Evolutionary conservation across 768 basidiomycete genomes (phyloP).

Genomic region (Hericium alpestre): DNA sequence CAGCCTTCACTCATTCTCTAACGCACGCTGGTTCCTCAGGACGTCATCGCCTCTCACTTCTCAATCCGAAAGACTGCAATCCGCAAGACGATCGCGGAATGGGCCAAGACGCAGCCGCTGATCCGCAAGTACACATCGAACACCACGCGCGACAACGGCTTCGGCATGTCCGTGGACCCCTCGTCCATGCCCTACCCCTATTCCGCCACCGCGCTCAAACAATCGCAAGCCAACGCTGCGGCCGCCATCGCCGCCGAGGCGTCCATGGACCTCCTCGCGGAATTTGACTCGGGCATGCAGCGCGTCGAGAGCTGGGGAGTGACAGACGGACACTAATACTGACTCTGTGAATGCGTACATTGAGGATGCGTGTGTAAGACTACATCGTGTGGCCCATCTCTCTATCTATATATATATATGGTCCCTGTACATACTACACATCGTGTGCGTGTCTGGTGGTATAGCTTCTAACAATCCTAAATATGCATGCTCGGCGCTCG

Average conservation of each 20-base stretch:
- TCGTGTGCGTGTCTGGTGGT: too few species aligned
- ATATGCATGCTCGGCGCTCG: too few species aligned
- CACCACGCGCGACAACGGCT: not conserved
- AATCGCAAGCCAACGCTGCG: not conserved
- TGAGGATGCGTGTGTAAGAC: not conserved
- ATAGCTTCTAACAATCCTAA: too few species aligned
- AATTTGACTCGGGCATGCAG: constrained; percentile 30
- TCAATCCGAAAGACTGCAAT: constrained; percentile 30
- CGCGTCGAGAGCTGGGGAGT: constrained; percentile 20
- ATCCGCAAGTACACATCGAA: constrained; percentile 17
- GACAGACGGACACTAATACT: not conserved
- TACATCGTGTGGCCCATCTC: too few species aligned
- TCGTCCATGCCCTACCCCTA: not conserved
- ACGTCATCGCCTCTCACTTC: constrained; percentile 41
- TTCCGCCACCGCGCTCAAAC: too few species aligned
- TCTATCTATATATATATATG: too few species aligned
- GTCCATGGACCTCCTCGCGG: constrained; percentile 4
- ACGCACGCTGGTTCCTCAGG: constrained; percentile 21
- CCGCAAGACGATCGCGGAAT: constrained; percentile 29
- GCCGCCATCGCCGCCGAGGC: not conserved
- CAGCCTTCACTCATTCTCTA: not conserved
- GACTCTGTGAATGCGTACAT: not conserved
- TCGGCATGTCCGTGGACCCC: not conserved
- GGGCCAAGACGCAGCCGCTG: constrained; percentile 21
- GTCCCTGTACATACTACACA: too few species aligned